Base-by-base conservation (phyloP, 2,329 filamentous ascomycete genomes). In the Talaromyces sp. region DNA sequence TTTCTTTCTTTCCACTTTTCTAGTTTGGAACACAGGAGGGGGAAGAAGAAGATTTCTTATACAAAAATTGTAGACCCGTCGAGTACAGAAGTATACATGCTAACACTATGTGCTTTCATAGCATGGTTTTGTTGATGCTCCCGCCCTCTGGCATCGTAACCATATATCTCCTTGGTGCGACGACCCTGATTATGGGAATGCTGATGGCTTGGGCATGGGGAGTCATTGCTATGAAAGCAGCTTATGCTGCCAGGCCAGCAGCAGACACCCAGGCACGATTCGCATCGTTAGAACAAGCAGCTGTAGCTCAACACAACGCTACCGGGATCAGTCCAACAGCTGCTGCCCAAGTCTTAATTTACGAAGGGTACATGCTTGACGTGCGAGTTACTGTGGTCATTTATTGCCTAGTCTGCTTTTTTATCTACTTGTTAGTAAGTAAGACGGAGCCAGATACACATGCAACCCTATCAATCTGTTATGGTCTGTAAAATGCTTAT, bases 191-290 rank as follows among this genome's bases (percentile, higher is more conserved):
- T 3, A 69, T 73, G 7, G 75, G 80, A 24, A 76, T 79, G 1
- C 82, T 82, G 58, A 79, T 83, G 59, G 78, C 68, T 41, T 69
- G 67, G 65, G 78, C 72, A 5, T 83, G 80, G 80, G 81, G 80
- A 3, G 69, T 80, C 2, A 68, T 82, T 52, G 70, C 74, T 0
- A 82, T 81, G 79, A 80, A 81, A 61, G 80, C 79, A 2, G 81
- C 80, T 2, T 62, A 75, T 9, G 77, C 79, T 1, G 74, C 75
- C 2, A 70, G 80, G 14, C 72, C 80, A 2, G 70, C 69, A 4
- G 66, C 71, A 0, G 75, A 77, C 8, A 78, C 75, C 0, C 70
- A 75, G 54, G 70, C 71, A 0, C 65, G 62, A 53, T 59, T 77
- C 3, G 66, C 67, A 8, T 66, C 70, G 0, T 65, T 82, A 26